These are phyloP conservation scores for Penicillium sp. DNA, from an alignment of 2,329 filamentous ascomycete genomes.

Conservation along the genomic window DNA sequence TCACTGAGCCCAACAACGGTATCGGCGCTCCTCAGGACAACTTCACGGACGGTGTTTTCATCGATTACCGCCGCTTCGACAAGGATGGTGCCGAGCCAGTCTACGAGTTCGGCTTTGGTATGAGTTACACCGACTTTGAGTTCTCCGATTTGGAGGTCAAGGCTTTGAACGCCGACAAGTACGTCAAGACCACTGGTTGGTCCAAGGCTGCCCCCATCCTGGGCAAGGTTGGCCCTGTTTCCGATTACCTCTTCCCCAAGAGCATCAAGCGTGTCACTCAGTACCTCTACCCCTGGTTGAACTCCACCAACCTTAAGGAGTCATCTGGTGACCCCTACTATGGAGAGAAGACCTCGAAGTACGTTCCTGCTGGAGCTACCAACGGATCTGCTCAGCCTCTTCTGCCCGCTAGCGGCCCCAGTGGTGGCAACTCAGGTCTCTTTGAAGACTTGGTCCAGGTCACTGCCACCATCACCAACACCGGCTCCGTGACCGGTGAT, in stretches of 20 bases:
- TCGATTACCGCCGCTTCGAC: conserved; percentile 56
- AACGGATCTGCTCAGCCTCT: conserved; percentile 58
- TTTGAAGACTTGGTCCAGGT: conserved; percentile 54
- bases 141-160: conserved; percentile 59
- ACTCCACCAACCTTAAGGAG: conserved; percentile 55
- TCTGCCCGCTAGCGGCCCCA: conserved; percentile 57
- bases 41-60: conserved; percentile 62
- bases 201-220: conserved; percentile 56
- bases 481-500: conserved; percentile 48
- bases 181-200: conserved; percentile 54
- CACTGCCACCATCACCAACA: conserved; percentile 53
- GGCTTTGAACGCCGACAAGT: conserved; percentile 46
- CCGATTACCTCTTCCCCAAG: conserved; percentile 58
- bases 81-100: conserved; percentile 56
- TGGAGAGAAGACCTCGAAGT: conserved; percentile 50
- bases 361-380: conserved; percentile 51
- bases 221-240: conserved; percentile 49
- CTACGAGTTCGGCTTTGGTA: conserved; percentile 63
- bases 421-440: conserved; percentile 60
- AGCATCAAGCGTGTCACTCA: conserved; percentile 50
- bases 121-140: conserved; percentile 63
- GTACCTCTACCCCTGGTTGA: conserved; percentile 67
- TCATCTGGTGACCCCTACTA: conserved; percentile 57
- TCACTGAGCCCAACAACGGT: conserved; percentile 61
- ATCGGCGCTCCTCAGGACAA: conserved; percentile 57